phyloP scores from a whole-genome alignment of 257 asterid species.

The Paulownia fortunei region DNA sequence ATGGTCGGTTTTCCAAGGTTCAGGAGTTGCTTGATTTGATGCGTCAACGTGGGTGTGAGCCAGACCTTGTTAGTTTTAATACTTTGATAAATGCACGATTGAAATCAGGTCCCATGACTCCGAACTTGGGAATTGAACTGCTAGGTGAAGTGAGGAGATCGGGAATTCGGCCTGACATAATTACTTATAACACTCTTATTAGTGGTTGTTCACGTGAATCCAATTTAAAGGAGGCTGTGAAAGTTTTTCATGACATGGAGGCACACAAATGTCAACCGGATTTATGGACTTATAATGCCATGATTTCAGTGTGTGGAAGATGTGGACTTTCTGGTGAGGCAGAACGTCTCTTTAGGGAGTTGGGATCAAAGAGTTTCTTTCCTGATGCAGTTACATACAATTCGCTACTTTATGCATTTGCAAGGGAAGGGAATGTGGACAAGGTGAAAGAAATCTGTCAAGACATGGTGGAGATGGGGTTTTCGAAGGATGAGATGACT shows the following conservation, averaged over 20 bases:
- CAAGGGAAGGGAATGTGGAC: constrained; percentile 77
- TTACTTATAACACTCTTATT: constrained; percentile 87
- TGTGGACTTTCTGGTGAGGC: constrained; percentile 85
- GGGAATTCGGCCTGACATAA: constrained; percentile 83
- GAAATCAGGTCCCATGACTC: constrained; percentile 72
- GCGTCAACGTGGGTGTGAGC: constrained; percentile 83
- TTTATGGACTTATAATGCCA: constrained; percentile 96
- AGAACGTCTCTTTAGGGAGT: constrained; percentile 71
- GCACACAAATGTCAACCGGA: constrained; percentile 81
- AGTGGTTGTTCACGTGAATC: constrained; percentile 93
- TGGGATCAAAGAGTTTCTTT: constrained; percentile 65
- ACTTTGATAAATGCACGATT: constrained; percentile 90
- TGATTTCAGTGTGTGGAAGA: constrained; percentile 90
- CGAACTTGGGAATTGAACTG: constrained; percentile 70
- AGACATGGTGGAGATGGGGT: constrained; percentile 86
- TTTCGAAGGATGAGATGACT: constrained; percentile 90
- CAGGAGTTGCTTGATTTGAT: constrained; percentile 81
- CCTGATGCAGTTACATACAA: constrained; percentile 97
- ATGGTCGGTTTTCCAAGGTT: constrained; percentile 73
- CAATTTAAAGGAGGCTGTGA: constrained; percentile 83
- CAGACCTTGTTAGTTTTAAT: constrained; percentile 94
- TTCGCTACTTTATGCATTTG: constrained; percentile 87
- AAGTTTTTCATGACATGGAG: constrained; percentile 81
- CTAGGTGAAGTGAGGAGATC: constrained; percentile 79
- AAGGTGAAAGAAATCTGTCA: constrained; percentile 77